Base-by-base conservation (phyloP, 1,284 basidiomycete genomes). In the Malassezia slooffiae region DNA sequence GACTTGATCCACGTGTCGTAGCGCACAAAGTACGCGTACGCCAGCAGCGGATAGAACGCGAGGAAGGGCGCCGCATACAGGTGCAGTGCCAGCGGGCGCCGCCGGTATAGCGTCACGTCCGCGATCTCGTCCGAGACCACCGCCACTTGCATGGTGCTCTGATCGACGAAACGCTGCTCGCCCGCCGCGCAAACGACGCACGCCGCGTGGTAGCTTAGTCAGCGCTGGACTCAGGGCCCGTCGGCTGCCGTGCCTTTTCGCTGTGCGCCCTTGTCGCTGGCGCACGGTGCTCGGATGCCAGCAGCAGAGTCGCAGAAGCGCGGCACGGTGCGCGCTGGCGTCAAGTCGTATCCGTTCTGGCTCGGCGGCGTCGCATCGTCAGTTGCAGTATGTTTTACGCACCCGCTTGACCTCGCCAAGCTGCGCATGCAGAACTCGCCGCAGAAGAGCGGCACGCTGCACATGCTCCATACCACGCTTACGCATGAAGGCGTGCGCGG, bases 21-120 rank as follows among this genome's bases (percentile, higher is more conserved):
- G 67, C 81, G 77, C 43, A 91, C 72, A 81, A 85, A 89, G 63
- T 87, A 76, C 61, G 93, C 85, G 70, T 96, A 96, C 66, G 79
- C 86, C 38, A 89, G 79, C 22, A 90, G 69, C 0, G 89, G 89
- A 67, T 96, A 97, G 48, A 91, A 75, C 1, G 78, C 38, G 30
- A 89, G 75, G 70, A 88, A 88, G 0, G 90, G 90, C 11, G 83
- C 51, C 11, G 81, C 79, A 71, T 97, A 97, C 47, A 93, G 68
- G 63, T 90, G 81, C 17, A 76, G 75, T 59, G 80, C 79, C 72
- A 81, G 75, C 5, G 87, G 85, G 35, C 89, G 77, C 44, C 80
- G 76, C 57, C 80, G 77, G 70, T 89, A 86, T 44, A 96, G 74
- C 55, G 80, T 81, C 50, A 88, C 80, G 38, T 76, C 74, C 38